Evolutionary conservation across 305 asterid genomes (phyloP).

Genomic region (Vinca major): DNA sequence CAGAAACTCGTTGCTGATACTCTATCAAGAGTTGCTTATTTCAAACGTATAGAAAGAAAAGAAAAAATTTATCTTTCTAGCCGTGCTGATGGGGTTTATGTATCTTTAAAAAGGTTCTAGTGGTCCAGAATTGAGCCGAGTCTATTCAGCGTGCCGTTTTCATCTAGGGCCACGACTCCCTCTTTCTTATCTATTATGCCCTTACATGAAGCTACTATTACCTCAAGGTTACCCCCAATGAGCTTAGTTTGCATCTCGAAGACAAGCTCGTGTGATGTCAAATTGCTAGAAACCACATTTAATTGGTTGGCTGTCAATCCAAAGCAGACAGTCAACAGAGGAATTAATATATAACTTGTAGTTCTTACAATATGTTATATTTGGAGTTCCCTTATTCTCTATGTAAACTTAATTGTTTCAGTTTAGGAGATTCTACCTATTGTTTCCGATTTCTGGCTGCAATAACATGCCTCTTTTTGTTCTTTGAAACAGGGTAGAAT

Average conservation of each 20-base stretch:
- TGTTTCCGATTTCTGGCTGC: background rate
- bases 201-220: background rate
- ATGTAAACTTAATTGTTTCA: background rate
- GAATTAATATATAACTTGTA: background rate
- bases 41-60: no score
- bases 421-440: background rate
- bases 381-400: background rate
- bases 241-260: background rate
- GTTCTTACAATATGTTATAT: background rate
- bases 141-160: background rate
- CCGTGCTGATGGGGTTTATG: background rate
- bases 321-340: background rate
- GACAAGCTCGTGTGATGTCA: background rate
- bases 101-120: background rate
- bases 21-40: no score
- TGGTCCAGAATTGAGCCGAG: background rate
- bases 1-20: background rate
- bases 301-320: background rate
- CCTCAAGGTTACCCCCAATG: background rate
- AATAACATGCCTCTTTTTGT: background rate
- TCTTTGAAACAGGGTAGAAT: constrained; percentile 56
- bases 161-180: background rate
- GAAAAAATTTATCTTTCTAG: no score
- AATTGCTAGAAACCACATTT: background rate
- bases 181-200: background rate